Conservation (phyloP, 1,284 basidiomycete species). For the Cryptococcus depauperatus region DNA sequence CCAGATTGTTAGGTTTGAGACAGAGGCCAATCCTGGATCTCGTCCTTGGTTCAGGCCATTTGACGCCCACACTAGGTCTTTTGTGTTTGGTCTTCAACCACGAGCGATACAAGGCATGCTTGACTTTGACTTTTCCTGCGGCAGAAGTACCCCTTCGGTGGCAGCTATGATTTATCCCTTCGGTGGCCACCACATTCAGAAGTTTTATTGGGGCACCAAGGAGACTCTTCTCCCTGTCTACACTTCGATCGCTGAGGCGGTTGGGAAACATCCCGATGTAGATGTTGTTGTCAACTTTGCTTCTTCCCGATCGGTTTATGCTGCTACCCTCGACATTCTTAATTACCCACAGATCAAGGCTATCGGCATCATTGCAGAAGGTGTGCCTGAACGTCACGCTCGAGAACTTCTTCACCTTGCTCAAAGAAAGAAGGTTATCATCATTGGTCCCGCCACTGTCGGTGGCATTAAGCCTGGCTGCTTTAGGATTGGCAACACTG, state of each 20-base stretch:
- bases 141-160: constrained; percentile 83
- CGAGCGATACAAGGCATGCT: constrained; percentile 99
- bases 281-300: constrained; percentile 99
- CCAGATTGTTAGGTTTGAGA: constrained; percentile 78
- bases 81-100: constrained; percentile 97
- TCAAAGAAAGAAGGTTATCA: constrained; percentile 75
- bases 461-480: constrained; percentile 99
- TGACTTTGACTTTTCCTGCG: constrained; percentile 98
- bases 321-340: constrained; percentile 85
- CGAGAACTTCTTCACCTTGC: constrained; percentile 91
- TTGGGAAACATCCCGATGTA: constrained; percentile 90
- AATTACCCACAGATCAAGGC: constrained; percentile 65
- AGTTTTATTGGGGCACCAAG: constrained; percentile 99
- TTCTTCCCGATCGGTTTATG: constrained; percentile 87
- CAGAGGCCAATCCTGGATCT: constrained; percentile 35
- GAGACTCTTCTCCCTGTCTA: constrained; percentile 97
- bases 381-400: constrained; percentile 95
- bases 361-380: constrained; percentile 94
- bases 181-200: constrained; percentile 99
- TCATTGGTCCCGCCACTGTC: constrained; percentile 97
- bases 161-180: constrained; percentile 99
- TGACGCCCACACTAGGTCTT: constrained; percentile 83
- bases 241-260: constrained; percentile 84
- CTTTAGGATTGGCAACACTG: constrained; percentile 99
- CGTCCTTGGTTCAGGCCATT: constrained; percentile 83